Evolutionary conservation across 108 stramenopile genomes (phyloP), one percentile per base, ranked within the genome.

Genomic region (Fragilaria crotonensis): DNA sequence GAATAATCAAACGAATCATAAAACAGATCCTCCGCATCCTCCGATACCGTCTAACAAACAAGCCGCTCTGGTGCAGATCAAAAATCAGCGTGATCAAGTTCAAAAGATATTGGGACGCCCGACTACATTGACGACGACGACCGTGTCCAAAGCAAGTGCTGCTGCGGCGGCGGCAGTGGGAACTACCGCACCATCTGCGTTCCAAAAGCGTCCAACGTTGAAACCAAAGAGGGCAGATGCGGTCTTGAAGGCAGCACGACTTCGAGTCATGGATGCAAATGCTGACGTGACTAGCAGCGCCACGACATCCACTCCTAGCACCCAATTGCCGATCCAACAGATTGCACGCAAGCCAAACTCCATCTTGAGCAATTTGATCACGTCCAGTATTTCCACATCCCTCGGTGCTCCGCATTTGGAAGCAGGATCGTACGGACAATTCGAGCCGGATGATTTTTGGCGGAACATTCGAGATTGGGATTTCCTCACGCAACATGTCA

Each of bases 381-480:
- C n/a, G n/a, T n/a, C n/a, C n/a, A 17, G 41, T 14, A 14, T 17
- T 17, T 44, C 41, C 41, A 44, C 17, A 44, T 9, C 41, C 9
- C 17, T 17, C 41, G 41, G 9, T 44, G 41, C 14, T 9, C 14
- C 41, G 17, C 14, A 44, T 44, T 44, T 44, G 41, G 41, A 9
- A 14, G 9, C 41, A 14, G 17, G 14, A 44, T 44, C 41, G 14
- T 52, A 52, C 5, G 51, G 23, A 23, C n/a, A n/a, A 5, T 2
- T 74, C 0, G 59, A 73, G 11, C 72, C 73, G 20, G 82, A 84
- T 45, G 82, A 79, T 41, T 93, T 86, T 64, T 93, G 87, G 87
- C 81, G 81, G 31, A 78, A 78, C 45, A 71, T 93, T 19, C 67
- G 81, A 14, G 67, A 77, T n/a, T 93, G 91, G 91, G 77, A 89